Evolutionary conservation across 441 rosid genomes (phyloP).

Genomic region (Raphanus hybrid): DNA sequence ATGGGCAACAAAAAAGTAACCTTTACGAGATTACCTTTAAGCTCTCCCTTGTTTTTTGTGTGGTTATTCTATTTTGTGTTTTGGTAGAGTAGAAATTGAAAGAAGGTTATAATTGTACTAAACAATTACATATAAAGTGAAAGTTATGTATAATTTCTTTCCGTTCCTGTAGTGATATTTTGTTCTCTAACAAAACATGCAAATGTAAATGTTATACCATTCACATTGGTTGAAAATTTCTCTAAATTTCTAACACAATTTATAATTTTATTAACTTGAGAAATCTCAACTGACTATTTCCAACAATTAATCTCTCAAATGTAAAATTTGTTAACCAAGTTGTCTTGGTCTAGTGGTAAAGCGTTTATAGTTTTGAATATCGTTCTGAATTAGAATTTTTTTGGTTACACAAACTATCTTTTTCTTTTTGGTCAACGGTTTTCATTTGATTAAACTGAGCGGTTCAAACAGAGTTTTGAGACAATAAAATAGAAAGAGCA

Average conservation of each 20-base stretch:
- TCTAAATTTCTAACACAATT: neutral
- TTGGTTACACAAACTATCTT: too few relatives aligned
- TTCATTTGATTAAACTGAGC: too few relatives aligned
- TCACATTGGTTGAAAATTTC: too few relatives aligned
- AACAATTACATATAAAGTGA: constrained; percentile 1
- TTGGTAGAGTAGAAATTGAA: neutral
- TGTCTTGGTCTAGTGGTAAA: too few relatives aligned
- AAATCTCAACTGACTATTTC: too few relatives aligned
- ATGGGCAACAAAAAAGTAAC: constrained; percentile 13
- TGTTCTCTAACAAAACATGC: neutral
- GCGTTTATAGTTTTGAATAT: too few relatives aligned
- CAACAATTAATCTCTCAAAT: too few relatives aligned
- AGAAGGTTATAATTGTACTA: neutral
- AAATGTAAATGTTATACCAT: constrained; percentile 13
- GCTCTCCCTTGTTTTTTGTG: neutral
- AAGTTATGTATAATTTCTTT: neutral
- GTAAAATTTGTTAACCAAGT: too few relatives aligned
- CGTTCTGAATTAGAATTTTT: too few relatives aligned
- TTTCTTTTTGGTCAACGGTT: neutral
- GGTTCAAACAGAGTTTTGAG: neutral
- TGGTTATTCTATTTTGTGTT: neutral
- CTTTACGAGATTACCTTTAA: constrained; percentile 1
- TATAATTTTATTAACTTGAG: too few relatives aligned
- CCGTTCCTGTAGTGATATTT: neutral
- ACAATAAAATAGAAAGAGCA: neutral